These are phyloP conservation scores for Cucurbitaria berberidis DNA, from an alignment of 2,329 filamentous ascomycete genomes.

Conservation along the genomic window DNA sequence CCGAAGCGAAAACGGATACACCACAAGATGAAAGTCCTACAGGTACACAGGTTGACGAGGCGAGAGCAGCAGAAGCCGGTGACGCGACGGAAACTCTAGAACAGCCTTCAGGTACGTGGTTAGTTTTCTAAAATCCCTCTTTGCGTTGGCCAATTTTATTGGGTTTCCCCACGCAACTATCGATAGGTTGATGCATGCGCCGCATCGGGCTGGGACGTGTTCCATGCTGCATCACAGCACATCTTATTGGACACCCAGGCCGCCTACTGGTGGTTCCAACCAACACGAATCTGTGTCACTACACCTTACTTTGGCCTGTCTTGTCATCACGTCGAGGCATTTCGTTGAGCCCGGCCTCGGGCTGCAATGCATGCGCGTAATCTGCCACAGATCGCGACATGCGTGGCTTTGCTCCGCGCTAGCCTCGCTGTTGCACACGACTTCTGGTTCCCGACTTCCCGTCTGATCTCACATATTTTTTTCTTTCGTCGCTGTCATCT, in stretches of 20 bases:
- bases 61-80: not conserved
- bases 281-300: slow-evolving; percentile 16
- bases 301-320: slow-evolving; percentile 23
- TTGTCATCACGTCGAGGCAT: slow-evolving; percentile 37
- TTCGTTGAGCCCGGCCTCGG: slow-evolving; percentile 23
- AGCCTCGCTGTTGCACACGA: slow-evolving; percentile 11
- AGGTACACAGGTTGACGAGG: not conserved
- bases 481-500: slow-evolving; percentile 4
- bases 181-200: slow-evolving; percentile 16
- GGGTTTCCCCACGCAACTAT: slow-evolving; percentile 11
- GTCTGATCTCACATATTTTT: slow-evolving; percentile 14
- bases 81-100: slow-evolving; percentile 8
- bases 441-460: slow-evolving; percentile 19
- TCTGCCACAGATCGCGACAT: slow-evolving; percentile 31
- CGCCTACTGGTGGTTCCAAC: slow-evolving; percentile 19
- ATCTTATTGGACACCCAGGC: slow-evolving; percentile 17
- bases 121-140: slow-evolving; percentile 6
- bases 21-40: not conserved
- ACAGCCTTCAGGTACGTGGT: slow-evolving; percentile 27
- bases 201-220: slow-evolving; percentile 18
- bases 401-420: slow-evolving; percentile 28
- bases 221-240: slow-evolving; percentile 13
- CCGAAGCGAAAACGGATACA: slow-evolving; percentile 2
- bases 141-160: not conserved
- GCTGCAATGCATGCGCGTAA: slow-evolving; percentile 38